Percentiles rank a stretch among this genome's conserved stretches.
These are phyloP conservation scores for Erythrobasidium hasegawianum DNA, from an alignment of 1,284 basidiomycete species.

Conservation along the genomic window DNA sequence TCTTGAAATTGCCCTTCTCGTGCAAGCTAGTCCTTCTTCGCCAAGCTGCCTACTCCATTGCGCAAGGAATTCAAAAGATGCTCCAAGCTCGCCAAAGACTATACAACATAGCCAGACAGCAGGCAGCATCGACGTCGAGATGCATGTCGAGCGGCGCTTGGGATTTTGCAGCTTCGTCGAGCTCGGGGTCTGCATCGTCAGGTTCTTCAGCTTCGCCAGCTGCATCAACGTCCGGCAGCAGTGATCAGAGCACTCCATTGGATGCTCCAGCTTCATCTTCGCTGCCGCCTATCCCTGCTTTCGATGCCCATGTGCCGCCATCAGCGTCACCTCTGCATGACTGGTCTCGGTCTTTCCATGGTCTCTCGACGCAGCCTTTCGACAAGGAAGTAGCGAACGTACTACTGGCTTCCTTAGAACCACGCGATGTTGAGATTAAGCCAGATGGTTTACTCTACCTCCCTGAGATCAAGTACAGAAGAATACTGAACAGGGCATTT, in stretches of 20 bases:
- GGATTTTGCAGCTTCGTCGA: constrained; percentile 24
- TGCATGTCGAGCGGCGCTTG: constrained; percentile 11
- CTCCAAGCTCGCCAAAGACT: no score
- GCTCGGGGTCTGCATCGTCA: background rate
- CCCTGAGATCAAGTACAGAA: constrained; percentile 97
- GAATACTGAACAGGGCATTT: constrained; percentile 88
- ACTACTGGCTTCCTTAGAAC: constrained; percentile 69
- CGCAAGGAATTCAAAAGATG: no score
- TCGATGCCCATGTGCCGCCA: constrained; percentile 6
- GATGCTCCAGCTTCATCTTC: background rate
- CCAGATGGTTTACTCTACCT: constrained; percentile 96
- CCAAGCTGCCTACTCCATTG: no score
- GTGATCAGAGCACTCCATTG: background rate
- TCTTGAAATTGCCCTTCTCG: no score
- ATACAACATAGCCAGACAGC: background rate
- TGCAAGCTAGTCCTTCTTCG: no score
- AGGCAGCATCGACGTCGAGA: background rate
- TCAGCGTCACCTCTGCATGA: constrained; percentile 51
- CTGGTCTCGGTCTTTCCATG: constrained; percentile 85
- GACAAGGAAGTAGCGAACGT: constrained; percentile 67
- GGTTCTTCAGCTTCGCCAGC: constrained; percentile 4
- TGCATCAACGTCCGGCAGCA: background rate
- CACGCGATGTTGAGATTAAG: constrained; percentile 84
- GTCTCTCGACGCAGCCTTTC: constrained; percentile 75
- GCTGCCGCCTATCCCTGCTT: background rate